Conservation (phyloP, 805 yeast genomes). For the Candida silvatica region DNA sequence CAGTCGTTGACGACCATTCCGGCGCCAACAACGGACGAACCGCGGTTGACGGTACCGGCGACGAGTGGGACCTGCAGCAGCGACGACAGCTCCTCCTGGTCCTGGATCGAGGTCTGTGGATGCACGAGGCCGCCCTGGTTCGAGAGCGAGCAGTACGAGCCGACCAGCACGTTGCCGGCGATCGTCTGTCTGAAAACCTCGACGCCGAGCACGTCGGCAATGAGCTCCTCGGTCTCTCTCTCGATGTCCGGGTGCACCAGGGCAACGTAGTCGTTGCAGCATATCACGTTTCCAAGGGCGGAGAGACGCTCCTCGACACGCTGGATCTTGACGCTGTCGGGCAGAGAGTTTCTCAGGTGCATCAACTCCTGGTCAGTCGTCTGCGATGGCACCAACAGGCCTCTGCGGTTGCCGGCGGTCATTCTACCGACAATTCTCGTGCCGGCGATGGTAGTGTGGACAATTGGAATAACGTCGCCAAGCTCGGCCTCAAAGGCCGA, state of each 20-base stretch:
- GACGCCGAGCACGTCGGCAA: conserved; percentile 96
- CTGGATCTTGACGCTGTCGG: conserved; percentile 92
- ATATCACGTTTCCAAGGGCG: conserved; percentile 95
- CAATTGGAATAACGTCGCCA: conserved; percentile 94
- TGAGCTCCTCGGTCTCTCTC: conserved; percentile 97
- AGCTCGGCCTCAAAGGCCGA: conserved; percentile 97
- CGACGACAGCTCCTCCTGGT: conserved; percentile 95
- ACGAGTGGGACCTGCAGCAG: conserved; percentile 94
- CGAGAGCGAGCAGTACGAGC: conserved; percentile 89
- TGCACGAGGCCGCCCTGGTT: conserved; percentile 98
- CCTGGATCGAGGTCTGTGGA: conserved; percentile 95
- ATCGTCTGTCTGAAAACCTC: conserved; percentile 99
- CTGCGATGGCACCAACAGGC: conserved; percentile 92
- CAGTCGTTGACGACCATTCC: conserved; percentile 99
- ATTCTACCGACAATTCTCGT: conserved; percentile 96
- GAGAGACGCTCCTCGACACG: conserved; percentile 96
- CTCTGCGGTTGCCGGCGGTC: conserved; percentile 98
- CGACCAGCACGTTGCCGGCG: conserved; percentile 96
- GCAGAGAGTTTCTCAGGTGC: conserved; percentile 93
- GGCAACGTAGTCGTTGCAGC: conserved; percentile 98
- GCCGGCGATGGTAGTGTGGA: conserved; percentile 96
- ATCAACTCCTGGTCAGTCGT: conserved; percentile 97
- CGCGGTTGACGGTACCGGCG: conserved; percentile 98
- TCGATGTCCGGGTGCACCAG: conserved; percentile 98
- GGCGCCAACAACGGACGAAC: conserved; percentile 96